Evolutionary conservation across 371 early-diverging fungal species (phyloP).

Genomic region (Paramicrosporidium saccamoebae): DNA sequence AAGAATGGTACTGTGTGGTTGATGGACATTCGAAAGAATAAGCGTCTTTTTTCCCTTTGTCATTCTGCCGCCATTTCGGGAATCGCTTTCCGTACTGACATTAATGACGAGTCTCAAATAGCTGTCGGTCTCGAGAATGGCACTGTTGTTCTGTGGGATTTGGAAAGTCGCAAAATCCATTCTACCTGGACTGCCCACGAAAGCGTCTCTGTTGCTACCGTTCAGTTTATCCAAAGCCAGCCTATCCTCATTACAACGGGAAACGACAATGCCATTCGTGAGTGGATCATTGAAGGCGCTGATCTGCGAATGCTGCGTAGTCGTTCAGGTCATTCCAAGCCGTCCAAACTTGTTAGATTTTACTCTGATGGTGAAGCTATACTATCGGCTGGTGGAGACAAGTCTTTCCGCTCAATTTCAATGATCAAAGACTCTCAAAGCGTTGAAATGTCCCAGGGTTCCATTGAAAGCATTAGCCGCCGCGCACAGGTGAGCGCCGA

Average conservation of each 20-base stretch:
- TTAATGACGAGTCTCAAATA: slow-evolving; percentile 25
- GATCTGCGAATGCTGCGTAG: slow-evolving; percentile 38
- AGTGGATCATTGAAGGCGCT: slow-evolving; percentile 69
- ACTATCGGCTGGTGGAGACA: slow-evolving; percentile 47
- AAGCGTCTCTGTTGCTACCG: slow-evolving; percentile 24
- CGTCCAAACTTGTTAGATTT: slow-evolving; percentile 39
- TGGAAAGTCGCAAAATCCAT: slow-evolving; percentile 33
- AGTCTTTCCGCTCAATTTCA: slow-evolving; percentile 36
- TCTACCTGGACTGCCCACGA: slow-evolving; percentile 47
- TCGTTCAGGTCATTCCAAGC: slow-evolving; percentile 50
- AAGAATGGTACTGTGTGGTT: slow-evolving; percentile 50
- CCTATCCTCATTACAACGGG: slow-evolving; percentile 57
- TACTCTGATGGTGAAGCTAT: slow-evolving; percentile 26
- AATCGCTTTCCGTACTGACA: slow-evolving; percentile 39
- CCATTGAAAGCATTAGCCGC: slow-evolving; percentile 10
- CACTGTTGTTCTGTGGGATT: slow-evolving; percentile 68
- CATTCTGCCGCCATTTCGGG: slow-evolving; percentile 63
- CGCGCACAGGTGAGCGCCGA: slow-evolving; percentile 13
- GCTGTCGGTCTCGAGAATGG: slow-evolving; percentile 53
- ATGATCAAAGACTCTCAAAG: slow-evolving; percentile 45
- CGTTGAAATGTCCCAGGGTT: slow-evolving; percentile 45
- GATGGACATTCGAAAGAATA: slow-evolving; percentile 39
- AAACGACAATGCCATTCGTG: slow-evolving; percentile 60
- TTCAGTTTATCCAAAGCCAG: slow-evolving; percentile 41
- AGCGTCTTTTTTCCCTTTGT: slow-evolving; percentile 23